Base-by-base conservation (phyloP, 371 early-diverging fungal genomes). In the Synchytrium microbalum region DNA sequence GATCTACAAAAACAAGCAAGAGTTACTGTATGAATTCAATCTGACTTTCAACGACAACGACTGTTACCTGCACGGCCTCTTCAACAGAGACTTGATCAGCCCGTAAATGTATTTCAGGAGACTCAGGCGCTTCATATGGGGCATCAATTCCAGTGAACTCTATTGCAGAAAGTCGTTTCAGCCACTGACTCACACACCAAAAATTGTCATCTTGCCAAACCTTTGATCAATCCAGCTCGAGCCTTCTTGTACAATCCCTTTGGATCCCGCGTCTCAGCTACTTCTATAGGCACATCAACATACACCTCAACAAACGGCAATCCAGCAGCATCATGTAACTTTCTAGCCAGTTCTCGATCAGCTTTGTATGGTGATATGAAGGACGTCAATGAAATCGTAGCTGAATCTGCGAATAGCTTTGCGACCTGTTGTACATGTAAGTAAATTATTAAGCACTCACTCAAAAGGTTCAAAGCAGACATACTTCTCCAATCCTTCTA, bases 221-320 rank as follows among this genome's bases (percentile, higher is more conserved):
- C 87, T 74, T 92, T 92, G 72, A 95, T 92, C 72, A 88, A 86
- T 25, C 94, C 95, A 32, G 87, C 87, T 72, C 89, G 86, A 25
- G 95, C 95, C 80, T 92, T 93, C 79, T 92, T 90, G 84, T 95
- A 95, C 32, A 95, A 80, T 2, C 95, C 95, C 80, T 95, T 95
- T 54, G 95, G 95, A 73, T 95, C 95, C 33, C 95, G 86, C 66
- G 85, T 72, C 75, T 95, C 94, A 32, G 89, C 93, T 27, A 94
- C 90, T 29, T 84, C 83, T 30, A 95, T 69, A 16, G 93, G 91
- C 26, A 88, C 90, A 75, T 95, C 93, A 14, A 89, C 91, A 78
- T 68, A 91, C 25, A 93, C 85, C 74, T 92, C 92, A 60, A 92
- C 69, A 67, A 92, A 92, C 2, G 88, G 87, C 60, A 92, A 82